Evolutionary conservation across 108 stramenopile species (phyloP).

Genomic region (Fistulifera pelliculosa): DNA sequence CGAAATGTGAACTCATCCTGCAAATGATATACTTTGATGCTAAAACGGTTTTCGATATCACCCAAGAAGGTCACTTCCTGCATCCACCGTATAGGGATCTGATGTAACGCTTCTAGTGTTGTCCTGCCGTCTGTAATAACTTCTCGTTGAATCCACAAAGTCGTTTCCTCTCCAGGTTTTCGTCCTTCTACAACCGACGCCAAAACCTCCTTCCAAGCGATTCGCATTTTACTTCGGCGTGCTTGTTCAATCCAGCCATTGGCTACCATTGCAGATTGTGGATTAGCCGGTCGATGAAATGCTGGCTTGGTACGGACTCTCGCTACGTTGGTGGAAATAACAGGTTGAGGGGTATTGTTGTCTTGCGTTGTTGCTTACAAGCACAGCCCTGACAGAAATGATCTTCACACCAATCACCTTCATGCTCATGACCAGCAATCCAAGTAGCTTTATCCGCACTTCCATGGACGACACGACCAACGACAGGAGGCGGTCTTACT

Average conservation of each 20-base stretch:
- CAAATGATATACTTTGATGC: slow-evolving; percentile 64
- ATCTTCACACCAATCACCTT: slow-evolving; percentile 1
- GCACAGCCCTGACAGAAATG: slow-evolving; percentile 4
- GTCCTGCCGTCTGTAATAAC: slow-evolving; percentile 23
- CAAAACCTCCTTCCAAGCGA: slow-evolving; percentile 79
- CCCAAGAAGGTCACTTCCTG: slow-evolving; percentile 57
- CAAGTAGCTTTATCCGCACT: not conserved
- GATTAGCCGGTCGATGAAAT: slow-evolving; percentile 63
- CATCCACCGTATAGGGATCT: slow-evolving; percentile 77
- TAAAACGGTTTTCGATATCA: slow-evolving; percentile 68
- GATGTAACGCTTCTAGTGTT: slow-evolving; percentile 75
- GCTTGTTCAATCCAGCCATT: slow-evolving; percentile 85
- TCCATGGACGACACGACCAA: too few species aligned
- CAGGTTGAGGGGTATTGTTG: not conserved
- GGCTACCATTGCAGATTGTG: slow-evolving; percentile 60
- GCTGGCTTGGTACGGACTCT: slow-evolving; percentile 28
- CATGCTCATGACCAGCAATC: not conserved
- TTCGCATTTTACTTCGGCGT: slow-evolving; percentile 73
- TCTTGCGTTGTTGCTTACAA: not conserved
- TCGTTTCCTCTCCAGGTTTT: slow-evolving; percentile 73
- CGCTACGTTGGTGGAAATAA: not conserved
- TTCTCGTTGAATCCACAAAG: slow-evolving; percentile 88
- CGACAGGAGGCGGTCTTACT: not conserved
- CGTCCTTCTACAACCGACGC: slow-evolving; percentile 67
- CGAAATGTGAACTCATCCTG: slow-evolving; percentile 79